Evolutionary conservation across 306 rosid genomes (phyloP).

Genomic region (Quercus glauca): DNA sequence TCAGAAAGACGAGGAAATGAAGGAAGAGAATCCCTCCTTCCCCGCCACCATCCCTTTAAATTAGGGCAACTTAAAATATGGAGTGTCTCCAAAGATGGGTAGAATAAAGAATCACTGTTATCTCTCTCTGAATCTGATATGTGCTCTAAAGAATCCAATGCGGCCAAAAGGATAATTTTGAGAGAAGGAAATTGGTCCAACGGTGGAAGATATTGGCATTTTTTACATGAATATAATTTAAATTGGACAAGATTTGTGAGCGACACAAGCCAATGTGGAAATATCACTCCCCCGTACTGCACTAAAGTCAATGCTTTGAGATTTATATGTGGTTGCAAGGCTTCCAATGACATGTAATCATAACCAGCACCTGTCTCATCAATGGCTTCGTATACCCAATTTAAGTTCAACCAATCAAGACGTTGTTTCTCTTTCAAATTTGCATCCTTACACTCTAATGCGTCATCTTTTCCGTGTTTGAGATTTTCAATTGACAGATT

Average conservation of each 20-base stretch:
- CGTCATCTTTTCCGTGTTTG: rapidly evolving
- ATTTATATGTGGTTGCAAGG: background rate
- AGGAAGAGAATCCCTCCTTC: no score
- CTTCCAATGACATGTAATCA: background rate
- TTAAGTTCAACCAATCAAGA: no score
- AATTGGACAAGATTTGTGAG: background rate
- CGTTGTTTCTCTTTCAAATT: no score
- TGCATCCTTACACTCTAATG: no score
- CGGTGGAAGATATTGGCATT: background rate
- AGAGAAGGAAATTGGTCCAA: conserved; percentile 16
- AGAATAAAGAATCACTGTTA: background rate
- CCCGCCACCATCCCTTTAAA: no score
- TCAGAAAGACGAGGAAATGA: no score
- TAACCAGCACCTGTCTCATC: rapidly evolving
- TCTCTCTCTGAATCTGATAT: background rate
- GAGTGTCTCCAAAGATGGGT: conserved; percentile 14
- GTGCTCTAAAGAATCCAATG: background rate
- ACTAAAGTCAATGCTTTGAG: rapidly evolving
- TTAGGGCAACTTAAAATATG: no score
- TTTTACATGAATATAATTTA: rapidly evolving
- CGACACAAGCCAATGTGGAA: conserved; percentile 9
- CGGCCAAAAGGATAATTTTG: rapidly evolving
- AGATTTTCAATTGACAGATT: no score
- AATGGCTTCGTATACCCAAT: rapidly evolving
- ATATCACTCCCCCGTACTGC: rapidly evolving